Evolutionary conservation across 768 basidiomycete genomes (phyloP).

Genomic region (Ramaria sp.): DNA sequence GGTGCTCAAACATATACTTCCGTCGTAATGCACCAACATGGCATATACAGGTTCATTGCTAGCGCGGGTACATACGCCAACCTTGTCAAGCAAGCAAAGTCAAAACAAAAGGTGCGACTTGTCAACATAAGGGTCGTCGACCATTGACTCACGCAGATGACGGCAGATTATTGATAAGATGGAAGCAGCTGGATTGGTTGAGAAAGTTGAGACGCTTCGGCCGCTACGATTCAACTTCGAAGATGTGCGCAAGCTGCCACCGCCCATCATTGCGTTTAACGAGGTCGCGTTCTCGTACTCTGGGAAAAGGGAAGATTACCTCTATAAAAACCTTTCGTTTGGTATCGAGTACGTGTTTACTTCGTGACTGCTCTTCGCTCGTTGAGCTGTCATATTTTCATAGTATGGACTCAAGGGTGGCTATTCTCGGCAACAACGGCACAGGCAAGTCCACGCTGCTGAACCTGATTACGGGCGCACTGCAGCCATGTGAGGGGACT

Average conservation of each 20-base stretch:
- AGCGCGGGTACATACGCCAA: slow-evolving; percentile 99
- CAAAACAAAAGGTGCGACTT: slow-evolving; percentile 70
- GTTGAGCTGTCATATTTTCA: slow-evolving; percentile 1
- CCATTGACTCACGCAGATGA: not conserved
- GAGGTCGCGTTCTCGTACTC: slow-evolving; percentile 94
- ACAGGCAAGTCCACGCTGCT: slow-evolving; percentile 90
- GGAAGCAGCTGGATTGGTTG: slow-evolving; percentile 96
- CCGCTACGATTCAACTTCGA: slow-evolving; percentile 92
- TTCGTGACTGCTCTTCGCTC: not conserved
- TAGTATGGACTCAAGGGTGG: slow-evolving; percentile 90
- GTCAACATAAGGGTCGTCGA: not conserved
- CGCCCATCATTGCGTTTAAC: slow-evolving; percentile 95
- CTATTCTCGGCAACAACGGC: slow-evolving; percentile 94
- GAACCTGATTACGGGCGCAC: slow-evolving; percentile 74
- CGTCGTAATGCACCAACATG: slow-evolving; percentile 8
- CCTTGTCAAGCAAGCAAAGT: slow-evolving; percentile 96
- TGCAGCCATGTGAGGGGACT: slow-evolving; percentile 78
- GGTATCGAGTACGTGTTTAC: slow-evolving; percentile 77
- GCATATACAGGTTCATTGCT: slow-evolving; percentile 71
- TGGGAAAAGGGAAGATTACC: slow-evolving; percentile 75
- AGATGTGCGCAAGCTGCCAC: slow-evolving; percentile 85
- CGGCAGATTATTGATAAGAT: slow-evolving; percentile 94
- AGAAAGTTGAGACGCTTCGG: slow-evolving; percentile 71
- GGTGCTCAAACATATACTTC: slow-evolving; percentile 14
- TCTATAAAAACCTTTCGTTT: slow-evolving; percentile 86